A percentile compares a stretch with the other conserved stretches of the same genome.
These are phyloP conservation scores for Fusarium scirpi DNA, from an alignment of 2,329 filamentous ascomycete species.

Conservation along the genomic window DNA sequence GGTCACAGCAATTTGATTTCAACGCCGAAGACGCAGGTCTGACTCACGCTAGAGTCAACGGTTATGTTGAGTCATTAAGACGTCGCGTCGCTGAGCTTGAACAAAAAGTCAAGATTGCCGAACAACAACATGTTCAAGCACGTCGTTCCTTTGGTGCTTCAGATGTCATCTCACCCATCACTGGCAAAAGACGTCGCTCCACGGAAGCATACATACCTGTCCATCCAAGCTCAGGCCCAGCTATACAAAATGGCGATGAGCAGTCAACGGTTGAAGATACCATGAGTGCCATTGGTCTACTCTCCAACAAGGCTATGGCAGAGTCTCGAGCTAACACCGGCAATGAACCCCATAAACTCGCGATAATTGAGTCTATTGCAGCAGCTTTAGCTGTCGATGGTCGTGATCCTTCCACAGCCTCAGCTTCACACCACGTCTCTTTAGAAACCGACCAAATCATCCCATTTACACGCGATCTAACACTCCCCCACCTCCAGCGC, in stretches of 20 bases:
- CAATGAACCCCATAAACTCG: slow-evolving; percentile 11
- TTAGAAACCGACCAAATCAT: background rate
- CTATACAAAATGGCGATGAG: background rate
- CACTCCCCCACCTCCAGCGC: background rate
- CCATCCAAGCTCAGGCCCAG: accelerated
- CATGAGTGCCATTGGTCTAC: slow-evolving; percentile 28
- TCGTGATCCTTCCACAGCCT: slow-evolving; percentile 6
- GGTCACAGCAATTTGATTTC: slow-evolving; percentile 31
- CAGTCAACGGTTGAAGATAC: slow-evolving; percentile 32
- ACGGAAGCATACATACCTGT: background rate
- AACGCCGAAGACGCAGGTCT: slow-evolving; percentile 18
- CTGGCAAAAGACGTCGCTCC: background rate
- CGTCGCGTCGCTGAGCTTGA: slow-evolving; percentile 20
- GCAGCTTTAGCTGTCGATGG: slow-evolving; percentile 28
- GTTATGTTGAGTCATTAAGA: slow-evolving; percentile 19
- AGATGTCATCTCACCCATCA: background rate
- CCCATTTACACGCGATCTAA: background rate
- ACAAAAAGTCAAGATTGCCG: slow-evolving; percentile 14
- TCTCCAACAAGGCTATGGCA: slow-evolving; percentile 28
- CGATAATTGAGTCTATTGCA: slow-evolving; percentile 12
- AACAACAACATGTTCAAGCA: background rate
- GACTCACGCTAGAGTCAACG: slow-evolving; percentile 22
- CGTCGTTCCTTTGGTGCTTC: background rate
- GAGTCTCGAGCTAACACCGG: slow-evolving; percentile 13
- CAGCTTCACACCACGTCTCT: background rate